These are phyloP conservation scores for Aspergillus piperis DNA, from an alignment of 2,329 filamentous ascomycete species.

Conservation along the genomic window DNA sequence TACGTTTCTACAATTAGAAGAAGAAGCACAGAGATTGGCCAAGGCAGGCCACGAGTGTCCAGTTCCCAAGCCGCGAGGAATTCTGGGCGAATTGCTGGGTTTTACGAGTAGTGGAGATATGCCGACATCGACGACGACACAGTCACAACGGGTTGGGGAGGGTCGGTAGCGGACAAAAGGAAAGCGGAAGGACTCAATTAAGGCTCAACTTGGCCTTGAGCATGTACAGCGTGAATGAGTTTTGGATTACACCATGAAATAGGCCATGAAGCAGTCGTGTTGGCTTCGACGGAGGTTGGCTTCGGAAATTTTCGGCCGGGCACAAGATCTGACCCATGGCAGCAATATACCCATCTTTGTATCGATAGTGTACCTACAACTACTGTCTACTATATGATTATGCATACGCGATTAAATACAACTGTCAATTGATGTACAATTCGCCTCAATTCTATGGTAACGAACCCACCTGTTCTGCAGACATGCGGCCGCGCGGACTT, in stretches of 20 bases:
- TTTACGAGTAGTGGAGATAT: slow-evolving; percentile 53
- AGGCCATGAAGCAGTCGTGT: background rate
- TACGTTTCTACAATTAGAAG: slow-evolving; percentile 45
- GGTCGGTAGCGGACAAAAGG: slow-evolving; percentile 6
- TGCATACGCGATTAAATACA: background rate
- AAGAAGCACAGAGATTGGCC: slow-evolving; percentile 41
- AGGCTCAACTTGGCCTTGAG: background rate
- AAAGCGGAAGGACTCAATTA: background rate
- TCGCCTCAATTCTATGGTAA: background rate
- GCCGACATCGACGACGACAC: slow-evolving; percentile 18
- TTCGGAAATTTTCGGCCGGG: slow-evolving; percentile 1
- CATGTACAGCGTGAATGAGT: background rate
- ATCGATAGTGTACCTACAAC: slow-evolving; percentile 17
- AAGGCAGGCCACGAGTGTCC: slow-evolving; percentile 74
- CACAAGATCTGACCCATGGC: slow-evolving; percentile 4
- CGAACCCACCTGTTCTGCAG: background rate
- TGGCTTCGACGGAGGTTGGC: slow-evolving; percentile 3
- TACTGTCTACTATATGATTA: slow-evolving; percentile 1
- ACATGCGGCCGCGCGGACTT: slow-evolving; percentile 1
- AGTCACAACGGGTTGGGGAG: slow-evolving; percentile 4
- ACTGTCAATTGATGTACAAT: background rate
- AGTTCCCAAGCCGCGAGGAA: slow-evolving; percentile 82
- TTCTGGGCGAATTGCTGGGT: slow-evolving; percentile 74
- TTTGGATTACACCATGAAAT: background rate
- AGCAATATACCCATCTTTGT: slow-evolving; percentile 29